Conservation (phyloP, 768 basidiomycete genomes). For the Collybia sp. region DNA sequence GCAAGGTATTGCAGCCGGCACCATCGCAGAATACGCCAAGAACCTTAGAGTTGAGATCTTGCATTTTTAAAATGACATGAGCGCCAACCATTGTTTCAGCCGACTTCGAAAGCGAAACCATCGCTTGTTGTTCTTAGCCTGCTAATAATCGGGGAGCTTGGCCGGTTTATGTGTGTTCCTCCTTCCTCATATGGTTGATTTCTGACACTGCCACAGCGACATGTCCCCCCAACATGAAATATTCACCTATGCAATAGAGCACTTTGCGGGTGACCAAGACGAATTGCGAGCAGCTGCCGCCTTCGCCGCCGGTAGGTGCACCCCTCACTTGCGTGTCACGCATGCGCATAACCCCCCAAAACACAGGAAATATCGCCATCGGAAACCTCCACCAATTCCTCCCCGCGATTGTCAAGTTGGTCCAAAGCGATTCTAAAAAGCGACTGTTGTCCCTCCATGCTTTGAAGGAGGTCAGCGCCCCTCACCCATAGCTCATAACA, state of each 20-base stretch:
- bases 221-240: conserved; percentile 79
- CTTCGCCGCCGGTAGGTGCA: conserved; percentile 76
- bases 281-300: conserved; percentile 89
- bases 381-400: conserved; percentile 88
- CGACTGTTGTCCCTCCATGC: conserved; percentile 87
- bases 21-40: conserved; percentile 83
- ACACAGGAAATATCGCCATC: conserved; percentile 87
- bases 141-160: conserved; percentile 88
- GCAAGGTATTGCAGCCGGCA: conserved; percentile 70
- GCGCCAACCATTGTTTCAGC: conserved; percentile 21
- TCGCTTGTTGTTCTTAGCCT: conserved; percentile 76
- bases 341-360: not conserved
- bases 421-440: conserved; percentile 71
- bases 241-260: conserved; percentile 68
- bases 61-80: not conserved
- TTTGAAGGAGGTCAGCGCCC: conserved; percentile 71
- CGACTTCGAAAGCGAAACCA: conserved; percentile 57
- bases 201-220: conserved; percentile 51
- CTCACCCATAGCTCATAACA: not conserved
- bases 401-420: conserved; percentile 75
- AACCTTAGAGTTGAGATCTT: conserved; percentile 57
- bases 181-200: conserved; percentile 5
- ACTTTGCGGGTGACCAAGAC: conserved; percentile 76
- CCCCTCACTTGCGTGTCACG: not conserved
- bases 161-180: conserved; percentile 73